A percentile compares a stretch with the other conserved stretches of the same genome.
Conservation (phyloP, 345 rosid genomes). For the Dovyalis caffra region DNA sequence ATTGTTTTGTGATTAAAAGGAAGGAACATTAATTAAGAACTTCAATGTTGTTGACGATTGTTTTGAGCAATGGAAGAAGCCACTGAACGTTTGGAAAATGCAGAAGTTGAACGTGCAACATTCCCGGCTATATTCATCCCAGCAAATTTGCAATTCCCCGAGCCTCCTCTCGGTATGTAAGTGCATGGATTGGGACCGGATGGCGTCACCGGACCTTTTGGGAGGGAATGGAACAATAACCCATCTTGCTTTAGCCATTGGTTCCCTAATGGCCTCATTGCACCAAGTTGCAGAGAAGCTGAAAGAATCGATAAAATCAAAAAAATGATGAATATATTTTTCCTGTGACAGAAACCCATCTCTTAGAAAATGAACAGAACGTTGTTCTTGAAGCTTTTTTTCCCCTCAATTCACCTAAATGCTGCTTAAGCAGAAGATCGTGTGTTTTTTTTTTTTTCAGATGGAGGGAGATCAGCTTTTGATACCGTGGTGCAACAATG, state of each 20-base stretch:
- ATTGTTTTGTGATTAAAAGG: background rate
- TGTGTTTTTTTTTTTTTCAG: too few species aligned
- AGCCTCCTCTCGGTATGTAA: background rate
- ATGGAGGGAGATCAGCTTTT: background rate
- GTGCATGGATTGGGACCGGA: conserved; percentile 8
- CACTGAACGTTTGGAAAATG: background rate
- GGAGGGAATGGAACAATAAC: background rate
- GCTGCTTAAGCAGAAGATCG: background rate
- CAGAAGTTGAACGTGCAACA: background rate
- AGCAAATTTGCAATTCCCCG: background rate
- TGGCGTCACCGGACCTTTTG: background rate
- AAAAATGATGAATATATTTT: background rate
- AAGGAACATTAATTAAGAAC: background rate
- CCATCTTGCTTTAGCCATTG: background rate
- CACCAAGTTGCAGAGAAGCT: conserved; percentile 11
- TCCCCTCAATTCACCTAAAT: background rate
- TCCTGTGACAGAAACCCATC: conserved; percentile 5
- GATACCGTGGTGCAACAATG: background rate
- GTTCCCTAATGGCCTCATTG: conserved; percentile 10
- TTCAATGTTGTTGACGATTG: background rate
- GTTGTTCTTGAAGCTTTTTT: background rate
- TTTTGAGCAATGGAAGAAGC: background rate
- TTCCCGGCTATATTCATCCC: conserved; percentile 17
- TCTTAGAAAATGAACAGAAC: background rate
- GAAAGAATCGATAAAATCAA: conserved; percentile 8